phyloP scores from a whole-genome alignment of 371 early-diverging fungal genomes.

The Mortierella sp. region DNA sequence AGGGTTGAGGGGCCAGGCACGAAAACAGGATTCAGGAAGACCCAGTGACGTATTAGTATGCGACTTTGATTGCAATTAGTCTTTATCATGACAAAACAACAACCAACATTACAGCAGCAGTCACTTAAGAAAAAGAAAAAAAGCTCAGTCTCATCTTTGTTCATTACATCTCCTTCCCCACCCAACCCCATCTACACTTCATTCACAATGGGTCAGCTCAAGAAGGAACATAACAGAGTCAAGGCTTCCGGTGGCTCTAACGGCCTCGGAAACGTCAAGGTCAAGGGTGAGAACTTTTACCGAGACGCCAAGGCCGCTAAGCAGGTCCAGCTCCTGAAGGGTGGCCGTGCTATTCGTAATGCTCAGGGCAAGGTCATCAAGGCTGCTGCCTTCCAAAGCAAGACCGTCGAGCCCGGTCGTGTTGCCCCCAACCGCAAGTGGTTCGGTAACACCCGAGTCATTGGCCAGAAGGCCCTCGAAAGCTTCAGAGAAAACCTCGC shows the following conservation, averaged over 20 bases:
- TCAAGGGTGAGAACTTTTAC: slow-evolving; percentile 97
- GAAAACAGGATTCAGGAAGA: no score
- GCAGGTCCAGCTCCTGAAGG: slow-evolving; percentile 92
- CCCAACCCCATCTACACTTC: slow-evolving; percentile 1
- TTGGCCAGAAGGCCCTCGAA: slow-evolving; percentile 92
- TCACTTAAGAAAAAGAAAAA: slow-evolving; percentile 18
- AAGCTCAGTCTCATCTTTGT: slow-evolving; percentile 1
- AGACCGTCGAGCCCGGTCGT: slow-evolving; percentile 81
- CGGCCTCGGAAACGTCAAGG: slow-evolving; percentile 73
- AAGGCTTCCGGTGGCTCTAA: slow-evolving; percentile 61
- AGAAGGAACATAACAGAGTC: slow-evolving; percentile 76
- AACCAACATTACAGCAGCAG: slow-evolving; percentile 22
- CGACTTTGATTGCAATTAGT: no score
- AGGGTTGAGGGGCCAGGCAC: no score
- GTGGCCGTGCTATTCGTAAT: slow-evolving; percentile 91
- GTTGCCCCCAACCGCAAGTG: slow-evolving; percentile 97
- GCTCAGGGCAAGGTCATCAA: slow-evolving; percentile 94
- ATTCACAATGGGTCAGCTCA: slow-evolving; percentile 70
- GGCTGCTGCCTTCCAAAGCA: slow-evolving; percentile 94
- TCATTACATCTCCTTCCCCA: not conserved
- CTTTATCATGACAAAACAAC: no score
- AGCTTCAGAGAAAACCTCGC: slow-evolving; percentile 93
- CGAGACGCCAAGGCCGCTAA: slow-evolving; percentile 93
- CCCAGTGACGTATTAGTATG: no score
- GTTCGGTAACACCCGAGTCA: slow-evolving; percentile 98